Conservation (phyloP, 2,329 filamentous ascomycete genomes). For the Monosporascus sp. region DNA sequence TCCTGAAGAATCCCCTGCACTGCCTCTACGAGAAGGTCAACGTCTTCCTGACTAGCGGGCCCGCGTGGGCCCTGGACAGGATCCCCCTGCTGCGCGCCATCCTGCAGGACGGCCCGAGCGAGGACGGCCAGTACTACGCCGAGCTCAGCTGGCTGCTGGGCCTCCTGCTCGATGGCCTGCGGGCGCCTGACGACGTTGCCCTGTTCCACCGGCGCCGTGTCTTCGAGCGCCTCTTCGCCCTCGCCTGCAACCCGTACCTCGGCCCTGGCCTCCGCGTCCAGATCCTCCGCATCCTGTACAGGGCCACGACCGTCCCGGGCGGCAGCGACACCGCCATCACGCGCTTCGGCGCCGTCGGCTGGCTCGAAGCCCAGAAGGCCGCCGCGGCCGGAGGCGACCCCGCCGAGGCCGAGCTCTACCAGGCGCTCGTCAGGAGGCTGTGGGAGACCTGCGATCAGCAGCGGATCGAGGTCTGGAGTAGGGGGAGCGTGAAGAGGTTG, state of each 20-base stretch:
- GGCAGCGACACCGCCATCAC: constrained; percentile 29
- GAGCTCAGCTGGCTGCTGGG: constrained; percentile 28
- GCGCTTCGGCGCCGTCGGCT: constrained; percentile 25
- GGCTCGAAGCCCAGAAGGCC: constrained; percentile 23
- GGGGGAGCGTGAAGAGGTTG: constrained; percentile 19
- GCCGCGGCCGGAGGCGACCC: constrained; percentile 7
- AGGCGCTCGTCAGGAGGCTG: constrained; percentile 20
- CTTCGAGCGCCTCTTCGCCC: constrained; percentile 45
- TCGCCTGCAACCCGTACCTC: constrained; percentile 24
- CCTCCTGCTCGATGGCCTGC: constrained; percentile 26
- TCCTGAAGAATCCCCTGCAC: constrained; percentile 73
- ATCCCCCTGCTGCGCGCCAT: constrained; percentile 66
- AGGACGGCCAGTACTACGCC: constrained; percentile 26
- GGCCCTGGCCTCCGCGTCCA: constrained; percentile 20
- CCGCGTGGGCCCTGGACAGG: constrained; percentile 69
- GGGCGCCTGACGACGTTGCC: constrained; percentile 21
- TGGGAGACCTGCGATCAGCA: constrained; percentile 27
- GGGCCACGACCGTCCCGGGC: constrained; percentile 22
- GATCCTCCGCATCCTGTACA: constrained; percentile 23
- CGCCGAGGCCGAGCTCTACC: constrained; percentile 19
- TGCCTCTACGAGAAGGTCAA: constrained; percentile 84
- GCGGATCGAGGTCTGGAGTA: constrained; percentile 27
- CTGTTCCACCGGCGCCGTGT: constrained; percentile 35
- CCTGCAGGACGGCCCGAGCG: constrained; percentile 44
- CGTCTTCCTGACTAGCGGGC: constrained; percentile 71